phyloP scores from a whole-genome alignment of 2,329 filamentous ascomycete genomes.

The Alternaria triticina region DNA sequence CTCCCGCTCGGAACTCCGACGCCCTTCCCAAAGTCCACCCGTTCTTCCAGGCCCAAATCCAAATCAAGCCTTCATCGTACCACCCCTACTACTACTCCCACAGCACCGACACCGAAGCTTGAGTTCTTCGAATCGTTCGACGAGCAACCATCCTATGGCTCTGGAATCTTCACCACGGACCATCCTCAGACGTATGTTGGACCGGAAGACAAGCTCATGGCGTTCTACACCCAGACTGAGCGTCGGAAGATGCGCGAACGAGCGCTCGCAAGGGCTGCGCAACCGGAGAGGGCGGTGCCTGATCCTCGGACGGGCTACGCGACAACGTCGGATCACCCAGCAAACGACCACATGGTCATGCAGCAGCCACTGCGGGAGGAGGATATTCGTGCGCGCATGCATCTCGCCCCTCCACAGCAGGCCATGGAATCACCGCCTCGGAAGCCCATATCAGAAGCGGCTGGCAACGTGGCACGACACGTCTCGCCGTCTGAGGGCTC shows the following conservation, averaged over 20 bases:
- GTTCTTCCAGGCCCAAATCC: not conserved
- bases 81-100: not conserved
- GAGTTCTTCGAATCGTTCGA: not conserved
- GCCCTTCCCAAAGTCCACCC: not conserved
- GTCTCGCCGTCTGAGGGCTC: constrained; percentile 5
- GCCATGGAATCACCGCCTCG: not conserved
- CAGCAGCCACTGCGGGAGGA: not conserved
- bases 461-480: not conserved
- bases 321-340: not conserved
- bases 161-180: not conserved
- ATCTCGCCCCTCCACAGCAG: not conserved
- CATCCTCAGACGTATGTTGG: not conserved
- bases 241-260: not conserved
- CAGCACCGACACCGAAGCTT: not conserved
- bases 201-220: not conserved
- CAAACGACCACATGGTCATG: not conserved
- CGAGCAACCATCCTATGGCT: not conserved
- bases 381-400: not conserved
- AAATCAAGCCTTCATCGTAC: not conserved
- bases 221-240: not conserved
- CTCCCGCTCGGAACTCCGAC: constrained; percentile 12
- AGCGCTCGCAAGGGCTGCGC: not conserved
- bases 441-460: not conserved
- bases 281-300: not conserved
- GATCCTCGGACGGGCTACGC: not conserved